Evolutionary conservation across 2,329 filamentous ascomycete genomes (phyloP).

Genomic region (Waltergamsia citrina): DNA sequence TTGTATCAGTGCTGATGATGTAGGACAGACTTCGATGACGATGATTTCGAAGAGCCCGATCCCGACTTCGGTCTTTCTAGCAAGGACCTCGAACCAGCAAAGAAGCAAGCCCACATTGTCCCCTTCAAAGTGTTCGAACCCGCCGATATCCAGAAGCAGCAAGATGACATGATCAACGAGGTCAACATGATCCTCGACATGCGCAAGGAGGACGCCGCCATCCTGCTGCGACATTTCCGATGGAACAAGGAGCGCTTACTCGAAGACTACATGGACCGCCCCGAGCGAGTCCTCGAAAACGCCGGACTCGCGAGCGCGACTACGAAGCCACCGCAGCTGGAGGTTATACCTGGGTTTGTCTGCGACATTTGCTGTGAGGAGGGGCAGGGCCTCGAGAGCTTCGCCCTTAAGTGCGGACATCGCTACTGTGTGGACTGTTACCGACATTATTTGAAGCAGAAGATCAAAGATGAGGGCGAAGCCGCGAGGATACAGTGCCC

Average conservation of each 20-base stretch:
- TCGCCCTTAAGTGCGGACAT: conserved; percentile 92
- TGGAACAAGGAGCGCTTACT: conserved; percentile 97
- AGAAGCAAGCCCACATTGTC: conserved; percentile 70
- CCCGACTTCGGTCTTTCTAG: conserved; percentile 39
- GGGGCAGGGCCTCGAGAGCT: conserved; percentile 63
- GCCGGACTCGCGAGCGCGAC: conserved; percentile 68
- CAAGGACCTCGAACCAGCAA: conserved; percentile 60
- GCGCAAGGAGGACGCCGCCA: conserved; percentile 80
- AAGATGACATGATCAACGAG: conserved; percentile 78
- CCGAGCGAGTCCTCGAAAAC: conserved; percentile 69
- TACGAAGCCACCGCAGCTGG: conserved; percentile 54
- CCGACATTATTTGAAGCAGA: conserved; percentile 79
- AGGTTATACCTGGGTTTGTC: conserved; percentile 65
- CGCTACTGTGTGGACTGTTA: conserved; percentile 92
- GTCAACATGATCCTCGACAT: conserved; percentile 88
- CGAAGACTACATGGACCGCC: conserved; percentile 90
- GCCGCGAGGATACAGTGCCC: conserved; percentile 92
- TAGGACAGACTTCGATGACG: conserved; percentile 42
- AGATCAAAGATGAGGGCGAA: conserved; percentile 92
- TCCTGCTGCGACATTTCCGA: conserved; percentile 76
- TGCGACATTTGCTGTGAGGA: conserved; percentile 98
- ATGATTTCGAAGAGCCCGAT: conserved; percentile 43
- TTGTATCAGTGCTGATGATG: not conserved
- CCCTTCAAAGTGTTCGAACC: conserved; percentile 77
- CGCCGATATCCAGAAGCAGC: conserved; percentile 71